Conservation (phyloP, 129 eudicot genomes). For the Flaveria sonorensis region DNA sequence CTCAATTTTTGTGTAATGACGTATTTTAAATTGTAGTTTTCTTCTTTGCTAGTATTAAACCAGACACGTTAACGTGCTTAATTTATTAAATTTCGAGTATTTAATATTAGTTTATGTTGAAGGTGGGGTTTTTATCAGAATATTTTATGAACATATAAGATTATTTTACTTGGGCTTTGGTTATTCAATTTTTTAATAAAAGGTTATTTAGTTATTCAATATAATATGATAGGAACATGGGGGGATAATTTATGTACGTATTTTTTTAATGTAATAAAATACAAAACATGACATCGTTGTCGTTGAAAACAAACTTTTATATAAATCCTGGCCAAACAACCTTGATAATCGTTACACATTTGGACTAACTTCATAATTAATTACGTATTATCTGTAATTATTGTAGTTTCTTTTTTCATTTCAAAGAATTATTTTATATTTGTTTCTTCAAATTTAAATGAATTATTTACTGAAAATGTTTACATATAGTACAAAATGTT, state of each 20-base stretch:
- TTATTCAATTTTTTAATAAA: neutral
- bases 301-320: slow-evolving; percentile 45
- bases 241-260: slow-evolving; percentile 21
- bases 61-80: slow-evolving; percentile 43
- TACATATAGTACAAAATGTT: no score
- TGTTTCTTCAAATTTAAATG: no score
- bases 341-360: slow-evolving; percentile 40
- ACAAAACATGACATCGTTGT: slow-evolving; percentile 42
- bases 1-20: slow-evolving; percentile 37
- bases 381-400: slow-evolving; percentile 13
- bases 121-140: slow-evolving; percentile 30
- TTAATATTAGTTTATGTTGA: slow-evolving; percentile 7
- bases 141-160: slow-evolving; percentile 27
- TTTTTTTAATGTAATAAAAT: slow-evolving; percentile 27
- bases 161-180: slow-evolving; percentile 9
- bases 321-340: slow-evolving; percentile 43
- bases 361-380: slow-evolving; percentile 43
- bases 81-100: slow-evolving; percentile 16
- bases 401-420: neutral
- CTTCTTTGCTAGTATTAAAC: slow-evolving; percentile 33
- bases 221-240: slow-evolving; percentile 38
- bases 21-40: slow-evolving; percentile 34
- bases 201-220: neutral
- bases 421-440: neutral
- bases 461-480: no score